A percentile compares a stretch with the other conserved stretches of the same genome.
Evolutionary conservation across 306 rosid species (phyloP).

Genomic region (Adenanthera pavonina): DNA sequence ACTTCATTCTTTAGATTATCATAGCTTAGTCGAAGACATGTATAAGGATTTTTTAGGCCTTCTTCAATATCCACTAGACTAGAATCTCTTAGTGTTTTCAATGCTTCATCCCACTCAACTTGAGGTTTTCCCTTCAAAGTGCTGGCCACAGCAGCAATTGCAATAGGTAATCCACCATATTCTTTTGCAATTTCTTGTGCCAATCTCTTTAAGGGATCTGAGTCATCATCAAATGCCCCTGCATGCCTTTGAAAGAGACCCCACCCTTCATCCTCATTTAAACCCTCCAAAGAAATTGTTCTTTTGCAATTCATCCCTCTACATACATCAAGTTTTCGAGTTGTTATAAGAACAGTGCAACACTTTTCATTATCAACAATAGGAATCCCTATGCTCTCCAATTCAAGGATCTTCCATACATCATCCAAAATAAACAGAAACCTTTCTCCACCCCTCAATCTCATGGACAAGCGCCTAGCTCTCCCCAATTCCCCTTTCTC

Average conservation of each 20-base stretch:
- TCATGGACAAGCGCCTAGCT: background rate
- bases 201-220: no score
- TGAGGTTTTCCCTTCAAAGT: background rate
- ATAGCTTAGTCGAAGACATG: background rate
- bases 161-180: background rate
- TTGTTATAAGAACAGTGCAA: background rate
- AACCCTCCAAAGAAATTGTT: no score
- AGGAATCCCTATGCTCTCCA: background rate
- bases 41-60: background rate
- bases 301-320: background rate
- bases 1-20: background rate
- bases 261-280: background rate
- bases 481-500: background rate
- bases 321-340: background rate
- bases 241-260: no score
- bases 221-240: background rate
- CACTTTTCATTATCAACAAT: background rate
- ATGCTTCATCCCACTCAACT: background rate
- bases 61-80: background rate
- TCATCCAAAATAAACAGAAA: background rate
- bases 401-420: background rate
- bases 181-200: no score
- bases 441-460: background rate
- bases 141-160: background rate
- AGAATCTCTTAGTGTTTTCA: background rate